Percentiles rank a stretch among this genome's conserved stretches.
These are phyloP conservation scores for Vigna mungo DNA, from an alignment of 306 rosid genomes.

Conservation along the genomic window DNA sequence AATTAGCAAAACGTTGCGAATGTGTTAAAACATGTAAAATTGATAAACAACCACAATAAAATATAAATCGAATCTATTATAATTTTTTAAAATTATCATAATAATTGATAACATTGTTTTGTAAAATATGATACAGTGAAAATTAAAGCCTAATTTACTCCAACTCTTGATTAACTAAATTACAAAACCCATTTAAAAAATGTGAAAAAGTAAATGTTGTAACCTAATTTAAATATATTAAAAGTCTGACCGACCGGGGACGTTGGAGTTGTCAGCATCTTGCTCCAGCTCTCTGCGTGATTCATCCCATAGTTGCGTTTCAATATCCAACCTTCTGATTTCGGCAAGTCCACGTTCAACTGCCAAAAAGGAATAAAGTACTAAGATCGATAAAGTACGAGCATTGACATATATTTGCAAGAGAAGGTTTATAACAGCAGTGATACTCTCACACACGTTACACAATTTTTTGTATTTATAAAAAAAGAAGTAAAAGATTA, in stretches of 20 bases:
- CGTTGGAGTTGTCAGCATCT: constrained; percentile 39
- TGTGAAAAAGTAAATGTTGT: neutral
- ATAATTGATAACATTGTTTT: constrained; percentile 19
- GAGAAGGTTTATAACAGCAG: no score
- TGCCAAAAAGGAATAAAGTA: constrained; percentile 43
- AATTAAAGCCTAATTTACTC: constrained; percentile 17
- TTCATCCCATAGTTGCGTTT: constrained; percentile 80
- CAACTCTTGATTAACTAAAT: constrained; percentile 14
- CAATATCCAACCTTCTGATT: constrained; percentile 80
- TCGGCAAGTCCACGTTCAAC: constrained; percentile 86
- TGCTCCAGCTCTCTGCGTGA: constrained; percentile 77
- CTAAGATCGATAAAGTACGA: neutral
- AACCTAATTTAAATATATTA: constrained; percentile 39
- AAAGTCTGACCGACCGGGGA: constrained; percentile 58
- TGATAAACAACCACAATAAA: neutral
- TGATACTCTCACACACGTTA: no score
- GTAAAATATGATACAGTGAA: constrained; percentile 32
- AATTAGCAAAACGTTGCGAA: neutral
- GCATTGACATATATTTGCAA: constrained; percentile 12
- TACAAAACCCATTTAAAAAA: neutral
- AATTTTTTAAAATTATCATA: constrained; percentile 15
- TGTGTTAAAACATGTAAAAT: neutral
- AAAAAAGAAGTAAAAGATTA: no score
- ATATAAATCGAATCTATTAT: constrained; percentile 1
- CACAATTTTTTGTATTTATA: no score